phyloP scores from a whole-genome alignment of 2,329 filamentous ascomycete species.

The Hymenoscyphus fructigenus region DNA sequence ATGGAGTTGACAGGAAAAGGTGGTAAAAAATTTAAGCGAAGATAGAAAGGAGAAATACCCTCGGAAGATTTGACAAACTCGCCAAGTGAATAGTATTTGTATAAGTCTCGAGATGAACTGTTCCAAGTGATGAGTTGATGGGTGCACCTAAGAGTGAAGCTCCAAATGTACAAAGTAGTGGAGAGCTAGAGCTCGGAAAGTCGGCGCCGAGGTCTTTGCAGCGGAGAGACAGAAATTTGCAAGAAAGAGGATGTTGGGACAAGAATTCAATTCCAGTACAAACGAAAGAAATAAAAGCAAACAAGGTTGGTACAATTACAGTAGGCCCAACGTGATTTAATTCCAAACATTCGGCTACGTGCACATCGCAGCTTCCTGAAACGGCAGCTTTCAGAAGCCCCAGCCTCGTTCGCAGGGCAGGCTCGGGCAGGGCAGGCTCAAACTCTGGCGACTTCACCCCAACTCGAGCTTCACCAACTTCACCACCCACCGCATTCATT shows the following conservation, averaged over 20 bases:
- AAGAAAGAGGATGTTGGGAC: no score
- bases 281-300: neutral
- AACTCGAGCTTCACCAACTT: neutral
- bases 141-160: no score
- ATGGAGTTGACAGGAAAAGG: no score
- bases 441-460: neutral
- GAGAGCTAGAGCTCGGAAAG: neutral
- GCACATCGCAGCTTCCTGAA: neutral
- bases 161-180: neutral
- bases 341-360: neutral
- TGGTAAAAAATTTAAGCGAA: neutral
- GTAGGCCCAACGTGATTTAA: neutral
- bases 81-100: neutral
- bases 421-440: neutral
- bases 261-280: no score
- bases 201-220: neutral
- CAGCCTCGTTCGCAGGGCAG: neutral
- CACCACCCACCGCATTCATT: neutral
- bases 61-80: neutral
- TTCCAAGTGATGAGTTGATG: neutral
- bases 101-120: no score
- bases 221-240: neutral
- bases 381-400: neutral
- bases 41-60: neutral
- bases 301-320: neutral